A percentile compares a stretch with the other conserved stretches of the same genome.
These are phyloP conservation scores for Gliomastix tumulicola DNA, from an alignment of 2,329 filamentous ascomycete species.

Conservation along the genomic window DNA sequence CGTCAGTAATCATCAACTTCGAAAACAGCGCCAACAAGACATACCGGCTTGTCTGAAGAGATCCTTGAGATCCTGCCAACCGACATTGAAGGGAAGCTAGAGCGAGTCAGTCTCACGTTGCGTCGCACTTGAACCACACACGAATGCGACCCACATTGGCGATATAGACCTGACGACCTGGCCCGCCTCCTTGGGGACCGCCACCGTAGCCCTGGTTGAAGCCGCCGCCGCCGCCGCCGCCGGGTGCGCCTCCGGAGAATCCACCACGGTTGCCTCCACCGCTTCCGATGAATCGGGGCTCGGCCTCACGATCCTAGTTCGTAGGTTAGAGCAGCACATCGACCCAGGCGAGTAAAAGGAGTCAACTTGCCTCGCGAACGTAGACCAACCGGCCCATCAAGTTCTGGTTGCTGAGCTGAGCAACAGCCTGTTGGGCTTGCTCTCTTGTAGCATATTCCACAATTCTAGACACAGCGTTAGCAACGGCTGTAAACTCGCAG, in stretches of 20 bases:
- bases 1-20: conserved; percentile 5
- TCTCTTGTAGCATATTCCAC: conserved; percentile 99
- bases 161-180: conserved; percentile 89
- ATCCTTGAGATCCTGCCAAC: conserved; percentile 99
- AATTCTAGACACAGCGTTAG: conserved; percentile 60
- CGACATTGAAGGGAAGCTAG: conserved; percentile 93
- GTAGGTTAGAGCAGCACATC: background rate
- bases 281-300: conserved; percentile 87
- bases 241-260: conserved; percentile 40
- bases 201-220: conserved; percentile 50
- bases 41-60: conserved; percentile 96
- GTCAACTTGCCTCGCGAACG: conserved; percentile 75
- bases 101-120: conserved; percentile 8
- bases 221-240: conserved; percentile 44
- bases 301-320: conserved; percentile 88
- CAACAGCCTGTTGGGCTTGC: conserved; percentile 95
- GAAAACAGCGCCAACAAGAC: conserved; percentile 28
- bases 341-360: background rate
- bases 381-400: conserved; percentile 98
- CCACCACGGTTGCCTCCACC: conserved; percentile 56
- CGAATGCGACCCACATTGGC: conserved; percentile 70
- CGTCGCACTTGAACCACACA: conserved; percentile 7
- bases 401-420: conserved; percentile 97
- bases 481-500: background rate
- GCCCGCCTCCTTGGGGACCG: conserved; percentile 43